Evolutionary conservation across 139 green algal species (phyloP).

Genomic region (Spirogloea muscicola): DNA sequence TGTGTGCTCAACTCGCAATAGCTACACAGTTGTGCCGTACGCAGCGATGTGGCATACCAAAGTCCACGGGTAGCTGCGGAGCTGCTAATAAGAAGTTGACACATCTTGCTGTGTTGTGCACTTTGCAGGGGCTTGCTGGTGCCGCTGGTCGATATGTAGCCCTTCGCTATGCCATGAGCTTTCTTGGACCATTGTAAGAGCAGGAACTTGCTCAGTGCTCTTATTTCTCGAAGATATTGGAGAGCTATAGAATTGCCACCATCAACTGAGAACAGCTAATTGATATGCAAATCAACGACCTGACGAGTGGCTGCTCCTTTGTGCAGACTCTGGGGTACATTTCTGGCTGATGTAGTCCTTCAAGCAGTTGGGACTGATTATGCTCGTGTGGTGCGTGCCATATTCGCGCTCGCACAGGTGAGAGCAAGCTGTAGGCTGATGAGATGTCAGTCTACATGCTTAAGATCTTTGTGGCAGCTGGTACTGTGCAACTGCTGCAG

Average conservation of each 20-base stretch:
- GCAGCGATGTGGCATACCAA: too few species aligned
- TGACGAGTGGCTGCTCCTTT: neutral
- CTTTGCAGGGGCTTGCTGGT: constrained; percentile 32
- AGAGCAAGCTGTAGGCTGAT: constrained; percentile 10
- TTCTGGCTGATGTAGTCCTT: constrained; percentile 33
- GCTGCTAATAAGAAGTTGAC: too few species aligned
- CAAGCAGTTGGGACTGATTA: constrained; percentile 41
- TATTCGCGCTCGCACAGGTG: constrained; percentile 44
- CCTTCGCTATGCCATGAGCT: constrained; percentile 24
- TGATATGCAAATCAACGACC: neutral
- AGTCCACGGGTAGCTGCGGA: too few species aligned
- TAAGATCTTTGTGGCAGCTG: too few species aligned
- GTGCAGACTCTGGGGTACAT: constrained; percentile 43
- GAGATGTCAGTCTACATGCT: too few species aligned
- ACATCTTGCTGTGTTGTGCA: too few species aligned
- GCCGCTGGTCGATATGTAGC: constrained; percentile 28
- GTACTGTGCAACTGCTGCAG: too few species aligned
- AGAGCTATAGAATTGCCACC: too few species aligned
- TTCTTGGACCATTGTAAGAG: constrained; percentile 37
- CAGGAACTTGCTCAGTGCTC: neutral
- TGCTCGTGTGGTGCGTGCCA: constrained; percentile 33
- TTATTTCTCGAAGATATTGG: too few species aligned
- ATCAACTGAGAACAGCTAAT: too few species aligned
- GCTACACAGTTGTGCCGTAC: too few species aligned
- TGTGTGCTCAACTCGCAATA: too few species aligned